Base-by-base conservation (phyloP, 768 basidiomycete species). In the Termitomyces sp. region DNA sequence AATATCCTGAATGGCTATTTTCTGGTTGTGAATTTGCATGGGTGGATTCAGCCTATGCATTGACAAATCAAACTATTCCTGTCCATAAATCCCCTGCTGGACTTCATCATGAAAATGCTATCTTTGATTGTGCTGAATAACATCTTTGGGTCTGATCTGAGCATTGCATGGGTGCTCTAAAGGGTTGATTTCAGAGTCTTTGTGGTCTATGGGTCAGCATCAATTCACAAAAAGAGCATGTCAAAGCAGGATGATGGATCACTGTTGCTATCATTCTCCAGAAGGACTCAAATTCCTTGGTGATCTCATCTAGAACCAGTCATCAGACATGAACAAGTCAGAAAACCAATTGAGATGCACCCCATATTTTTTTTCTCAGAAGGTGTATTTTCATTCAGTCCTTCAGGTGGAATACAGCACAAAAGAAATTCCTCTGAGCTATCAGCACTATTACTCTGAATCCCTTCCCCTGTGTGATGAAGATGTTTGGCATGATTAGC, bases 1-100 rank as follows among this genome's bases (percentile, higher is more conserved):
- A 63, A 34, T 50, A 71, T 45, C 44, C 44, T 27, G 44, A 45
- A 1, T 45, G 44, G 24, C 24, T 45, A 13, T 45, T 45, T 26
- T 2, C 4, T 12, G 44, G 24, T 6, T 6, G 6, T 13, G 24
- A 45, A 24, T 45, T 45, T 45, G 44, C 44, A 45, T 45, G 44
- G 44, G 44, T 26, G 3, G 44, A 45, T 24, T 45, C 44, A 12
- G 44, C 44, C 22, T 45, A 45, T 18, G 1, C 44, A 13, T 10
- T 24, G 3, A 24, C 44, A 3, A 26, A 5, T 27, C 24, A 8
- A 16, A 45, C 24, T 5, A 45, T 45, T 13, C 44, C 44, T 16
- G 10, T 45, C 16, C 44, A 45, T 10, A 45, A 45, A 13, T 10
- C 2, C 1, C 44, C 44, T 12, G 44, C 44, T 4, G 22, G 24